Percentiles rank a stretch among this genome's conserved stretches.
Evolutionary conservation across 257 asterid species (phyloP).

Genomic region (Henckelia pumila): DNA sequence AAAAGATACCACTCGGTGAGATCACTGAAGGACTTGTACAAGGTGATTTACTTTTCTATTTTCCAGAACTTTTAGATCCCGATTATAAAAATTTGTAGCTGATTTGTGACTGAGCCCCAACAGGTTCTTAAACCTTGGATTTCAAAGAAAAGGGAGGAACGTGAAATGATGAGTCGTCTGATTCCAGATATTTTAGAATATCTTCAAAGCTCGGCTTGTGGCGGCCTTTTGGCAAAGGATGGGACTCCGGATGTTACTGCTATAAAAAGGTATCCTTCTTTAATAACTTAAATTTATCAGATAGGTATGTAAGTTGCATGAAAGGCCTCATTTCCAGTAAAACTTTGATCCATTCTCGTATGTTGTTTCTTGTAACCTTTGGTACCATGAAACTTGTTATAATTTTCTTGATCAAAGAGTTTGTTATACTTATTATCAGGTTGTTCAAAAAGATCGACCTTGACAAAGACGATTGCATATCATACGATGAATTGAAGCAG

Average conservation of each 20-base stretch:
- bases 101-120: neutral
- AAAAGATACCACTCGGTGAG: conserved; percentile 44
- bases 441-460: conserved; percentile 43
- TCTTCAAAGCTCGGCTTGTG: conserved; percentile 34
- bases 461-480: conserved; percentile 42
- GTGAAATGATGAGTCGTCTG: conserved; percentile 39
- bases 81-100: neutral
- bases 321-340: neutral
- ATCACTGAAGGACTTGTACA: conserved; percentile 44
- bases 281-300: neutral
- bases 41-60: conserved; percentile 25
- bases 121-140: conserved; percentile 43
- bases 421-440: conserved; percentile 25
- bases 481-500: conserved; percentile 42
- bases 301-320: neutral
- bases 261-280: conserved; percentile 37
- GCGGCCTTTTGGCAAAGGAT: conserved; percentile 41
- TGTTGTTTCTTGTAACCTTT: neutral
- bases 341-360: neutral
- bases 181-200: conserved; percentile 38
- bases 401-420: neutral
- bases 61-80: neutral
- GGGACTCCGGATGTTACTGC: conserved; percentile 50
- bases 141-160: conserved; percentile 44
- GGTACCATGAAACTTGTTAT: neutral